phyloP scores from a whole-genome alignment of 2,329 filamentous ascomycete species.

The Chaetomium globosum region DNA sequence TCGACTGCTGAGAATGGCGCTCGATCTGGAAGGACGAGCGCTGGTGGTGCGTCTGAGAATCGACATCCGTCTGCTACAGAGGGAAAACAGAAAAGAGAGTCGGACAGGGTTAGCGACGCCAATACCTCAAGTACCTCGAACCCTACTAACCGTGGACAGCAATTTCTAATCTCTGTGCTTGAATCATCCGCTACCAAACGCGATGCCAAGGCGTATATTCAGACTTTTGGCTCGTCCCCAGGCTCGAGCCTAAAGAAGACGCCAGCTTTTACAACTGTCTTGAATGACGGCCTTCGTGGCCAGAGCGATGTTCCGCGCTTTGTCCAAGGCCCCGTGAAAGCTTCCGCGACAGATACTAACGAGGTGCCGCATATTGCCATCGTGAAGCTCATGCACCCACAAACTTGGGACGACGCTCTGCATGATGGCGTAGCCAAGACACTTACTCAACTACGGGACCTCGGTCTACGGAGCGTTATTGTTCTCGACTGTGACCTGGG shows the following conservation, averaged over 20 bases:
- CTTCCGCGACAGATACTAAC: slow-evolving; percentile 42
- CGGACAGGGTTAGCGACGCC: slow-evolving; percentile 49
- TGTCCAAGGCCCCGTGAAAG: slow-evolving; percentile 41
- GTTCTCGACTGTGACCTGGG: slow-evolving; percentile 71
- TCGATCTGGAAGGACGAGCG: slow-evolving; percentile 19
- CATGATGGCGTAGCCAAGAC: slow-evolving; percentile 79
- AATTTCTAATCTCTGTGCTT: slow-evolving; percentile 83
- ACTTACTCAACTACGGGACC: slow-evolving; percentile 75
- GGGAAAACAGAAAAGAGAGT: slow-evolving; percentile 51
- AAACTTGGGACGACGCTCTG: slow-evolving; percentile 68
- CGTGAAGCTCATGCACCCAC: slow-evolving; percentile 77
- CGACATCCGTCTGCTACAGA: slow-evolving; percentile 47
- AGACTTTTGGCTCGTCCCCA: slow-evolving; percentile 68
- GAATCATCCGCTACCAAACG: slow-evolving; percentile 88
- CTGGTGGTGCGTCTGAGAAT: neutral
- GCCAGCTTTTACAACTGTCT: slow-evolving; percentile 39
- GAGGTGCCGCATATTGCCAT: slow-evolving; percentile 71
- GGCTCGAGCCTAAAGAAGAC: slow-evolving; percentile 40
- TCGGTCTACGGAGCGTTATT: slow-evolving; percentile 81
- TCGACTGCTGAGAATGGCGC: slow-evolving; percentile 29
- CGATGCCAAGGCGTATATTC: slow-evolving; percentile 88
- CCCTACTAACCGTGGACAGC: slow-evolving; percentile 46
- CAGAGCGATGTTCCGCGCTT: slow-evolving; percentile 43
- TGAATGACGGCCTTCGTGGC: slow-evolving; percentile 38
- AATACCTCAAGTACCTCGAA: neutral